Conservation (phyloP, 1,284 basidiomycete species). For the Malassezia psittaci region DNA sequence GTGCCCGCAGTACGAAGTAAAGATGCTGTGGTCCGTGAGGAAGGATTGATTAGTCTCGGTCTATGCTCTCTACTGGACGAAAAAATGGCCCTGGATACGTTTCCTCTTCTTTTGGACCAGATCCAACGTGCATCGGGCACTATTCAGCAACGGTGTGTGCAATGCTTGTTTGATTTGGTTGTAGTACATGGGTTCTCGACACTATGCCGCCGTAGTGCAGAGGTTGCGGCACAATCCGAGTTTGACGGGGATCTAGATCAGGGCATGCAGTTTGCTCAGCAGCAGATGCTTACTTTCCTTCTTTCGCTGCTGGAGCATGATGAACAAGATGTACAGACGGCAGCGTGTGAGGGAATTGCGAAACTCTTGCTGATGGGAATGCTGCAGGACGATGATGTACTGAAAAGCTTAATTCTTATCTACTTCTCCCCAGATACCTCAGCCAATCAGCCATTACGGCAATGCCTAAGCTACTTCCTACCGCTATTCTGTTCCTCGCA, state of each 20-base stretch:
- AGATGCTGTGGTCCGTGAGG: constrained; percentile 70
- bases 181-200: constrained; percentile 78
- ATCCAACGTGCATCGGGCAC: constrained; percentile 66
- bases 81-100: constrained; percentile 81
- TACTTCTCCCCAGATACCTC: constrained; percentile 80
- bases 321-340: constrained; percentile 59
- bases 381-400: constrained; percentile 49
- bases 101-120: constrained; percentile 80
- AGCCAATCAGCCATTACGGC: constrained; percentile 74
- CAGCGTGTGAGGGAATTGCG: constrained; percentile 70
- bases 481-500: constrained; percentile 85
- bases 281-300: constrained; percentile 37
- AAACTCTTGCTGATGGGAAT: constrained; percentile 78
- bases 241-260: constrained; percentile 15
- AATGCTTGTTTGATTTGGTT: constrained; percentile 79
- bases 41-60: constrained; percentile 73
- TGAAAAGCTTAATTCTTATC: constrained; percentile 66
- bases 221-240: constrained; percentile 19
- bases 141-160: constrained; percentile 69
- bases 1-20: constrained; percentile 81
- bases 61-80: constrained; percentile 80
- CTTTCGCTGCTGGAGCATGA: constrained; percentile 58
- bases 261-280: constrained; percentile 23
- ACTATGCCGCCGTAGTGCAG: constrained; percentile 51
- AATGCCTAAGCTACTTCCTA: constrained; percentile 92